These are phyloP conservation scores for Candida tetrigidarum DNA, from an alignment of 1,139 yeast species.

Conservation along the genomic window DNA sequence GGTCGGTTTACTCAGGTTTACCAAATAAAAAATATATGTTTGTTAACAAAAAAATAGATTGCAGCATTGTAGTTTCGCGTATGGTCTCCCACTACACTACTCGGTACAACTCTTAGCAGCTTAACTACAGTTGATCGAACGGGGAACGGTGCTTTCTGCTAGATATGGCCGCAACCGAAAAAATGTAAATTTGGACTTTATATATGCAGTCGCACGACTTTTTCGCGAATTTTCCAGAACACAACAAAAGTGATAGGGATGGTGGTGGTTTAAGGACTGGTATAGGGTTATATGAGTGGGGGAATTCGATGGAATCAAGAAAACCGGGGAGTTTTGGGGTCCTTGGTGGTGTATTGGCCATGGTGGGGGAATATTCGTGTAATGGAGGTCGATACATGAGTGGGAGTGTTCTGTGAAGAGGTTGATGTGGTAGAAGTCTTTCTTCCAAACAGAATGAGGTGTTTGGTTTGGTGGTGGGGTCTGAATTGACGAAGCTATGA, in stretches of 20 bases:
- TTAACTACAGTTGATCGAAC: constrained; percentile 54
- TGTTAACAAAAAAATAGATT: constrained; percentile 36
- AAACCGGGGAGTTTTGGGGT: background rate
- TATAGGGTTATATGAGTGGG: background rate
- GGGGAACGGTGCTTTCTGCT: constrained; percentile 54
- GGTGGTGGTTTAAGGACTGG: background rate
- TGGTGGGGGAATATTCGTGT: background rate
- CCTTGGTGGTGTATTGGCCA: background rate
- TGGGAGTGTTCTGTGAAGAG: background rate
- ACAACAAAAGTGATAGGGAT: background rate
- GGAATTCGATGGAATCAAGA: background rate
- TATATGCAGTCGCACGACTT: background rate
- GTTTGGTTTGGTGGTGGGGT: background rate
- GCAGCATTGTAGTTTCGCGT: constrained; percentile 59
- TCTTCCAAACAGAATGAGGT: background rate
- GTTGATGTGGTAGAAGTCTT: background rate
- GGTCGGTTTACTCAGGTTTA: background rate
- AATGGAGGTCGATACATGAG: too few relatives aligned
- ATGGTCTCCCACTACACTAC: constrained; percentile 60
- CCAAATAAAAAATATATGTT: constrained; percentile 3
- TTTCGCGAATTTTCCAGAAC: background rate
- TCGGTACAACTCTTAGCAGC: constrained; percentile 58
- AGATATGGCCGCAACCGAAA: constrained; percentile 49
- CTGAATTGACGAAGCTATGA: background rate
- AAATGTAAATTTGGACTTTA: background rate